A percentile compares a stretch with the other conserved stretches of the same genome.
Evolutionary conservation across 305 asterid genomes (phyloP).

Genomic region (Solanum hybrid): DNA sequence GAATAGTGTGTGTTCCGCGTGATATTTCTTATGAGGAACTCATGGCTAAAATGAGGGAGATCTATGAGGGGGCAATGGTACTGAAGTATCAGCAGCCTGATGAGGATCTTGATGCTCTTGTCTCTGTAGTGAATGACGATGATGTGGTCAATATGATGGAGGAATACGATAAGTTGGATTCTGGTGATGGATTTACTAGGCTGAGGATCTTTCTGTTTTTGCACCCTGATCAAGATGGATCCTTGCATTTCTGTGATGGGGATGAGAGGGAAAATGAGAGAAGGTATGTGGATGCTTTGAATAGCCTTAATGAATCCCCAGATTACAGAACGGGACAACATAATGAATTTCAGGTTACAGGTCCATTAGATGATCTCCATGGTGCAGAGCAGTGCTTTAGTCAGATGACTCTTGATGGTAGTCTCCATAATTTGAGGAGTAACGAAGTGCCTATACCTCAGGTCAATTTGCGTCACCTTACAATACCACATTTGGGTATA

Average conservation of each 20-base stretch:
- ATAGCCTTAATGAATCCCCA: constrained; percentile 77
- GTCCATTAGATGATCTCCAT: constrained; percentile 51
- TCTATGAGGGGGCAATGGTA: constrained; percentile 57
- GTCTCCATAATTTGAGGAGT: constrained; percentile 62
- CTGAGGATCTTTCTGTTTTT: constrained; percentile 73
- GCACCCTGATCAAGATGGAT: constrained; percentile 58
- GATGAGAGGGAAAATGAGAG: constrained; percentile 90
- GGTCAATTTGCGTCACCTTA: constrained; percentile 55
- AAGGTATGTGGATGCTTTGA: constrained; percentile 87
- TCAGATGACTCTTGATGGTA: constrained; percentile 60
- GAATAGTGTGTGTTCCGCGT: constrained; percentile 69
- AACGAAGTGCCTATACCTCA: constrained; percentile 67
- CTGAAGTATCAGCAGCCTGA: constrained; percentile 94
- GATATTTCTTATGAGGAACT: constrained; percentile 71
- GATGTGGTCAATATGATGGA: constrained; percentile 98
- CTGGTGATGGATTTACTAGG: constrained; percentile 76
- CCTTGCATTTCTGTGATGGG: constrained; percentile 62
- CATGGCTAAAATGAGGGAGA: constrained; percentile 86
- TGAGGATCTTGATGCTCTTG: constrained; percentile 96
- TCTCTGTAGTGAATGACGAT: constrained; percentile 88
- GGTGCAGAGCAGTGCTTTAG: constrained; percentile 58
- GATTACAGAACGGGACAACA: constrained; percentile 43
- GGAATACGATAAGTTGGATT: constrained; percentile 87
- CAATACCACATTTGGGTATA: constrained; percentile 60
- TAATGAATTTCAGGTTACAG: constrained; percentile 35